Base-by-base conservation (phyloP, 192 early-diverging fungal species). In the Coemansia nantahalensis region DNA sequence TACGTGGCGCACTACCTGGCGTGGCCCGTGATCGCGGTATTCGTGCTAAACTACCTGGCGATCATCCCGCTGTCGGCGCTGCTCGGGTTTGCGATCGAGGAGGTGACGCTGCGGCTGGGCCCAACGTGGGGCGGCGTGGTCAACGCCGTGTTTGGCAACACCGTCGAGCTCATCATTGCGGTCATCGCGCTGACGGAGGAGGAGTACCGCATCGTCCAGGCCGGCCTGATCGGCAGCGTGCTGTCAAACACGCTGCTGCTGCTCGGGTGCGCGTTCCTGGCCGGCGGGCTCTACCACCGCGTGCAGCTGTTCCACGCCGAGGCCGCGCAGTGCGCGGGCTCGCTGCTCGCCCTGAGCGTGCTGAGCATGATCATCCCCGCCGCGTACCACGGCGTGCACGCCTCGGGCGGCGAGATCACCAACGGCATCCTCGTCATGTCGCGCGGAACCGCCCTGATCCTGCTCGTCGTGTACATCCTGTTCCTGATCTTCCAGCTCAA, bases 211-310 rank as follows among this genome's bases (percentile, higher is more conserved):
- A 80, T 86, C 17, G 84, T 89, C 19, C 85, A 89, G 73, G 80
- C 88, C 8, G 84, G 89, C 7, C 68, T 95, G 38, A 77, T 98
- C 13, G 95, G 95, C 11, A 90, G 90, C 19, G 92, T 98, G 53
- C 77, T 98, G 15, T 90, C 88, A 51, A 98, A 98, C 62, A 68
- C 94, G 65, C 70, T 97, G 31, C 79, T 97, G 46, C 85, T 96
- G 1, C 79, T 94, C 5, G 95, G 95, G 14, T 84, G 85, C 19
- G 90, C 87, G 36, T 97, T 97, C 59, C 45, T 94, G 15, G 59
- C 74, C n/a, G 94, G 93, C 37, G 94, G 94, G 8, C 23, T 84
- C 16, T 74, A 81, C 22, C 83, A 83, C 45, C 65, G 72, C 10
- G 73, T 80, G 41, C 88, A 90, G 64, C 41, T 59, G 10, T 90